These are phyloP conservation scores for Pleurotus pulmonarius DNA, from an alignment of 768 basidiomycete genomes.

Conservation along the genomic window DNA sequence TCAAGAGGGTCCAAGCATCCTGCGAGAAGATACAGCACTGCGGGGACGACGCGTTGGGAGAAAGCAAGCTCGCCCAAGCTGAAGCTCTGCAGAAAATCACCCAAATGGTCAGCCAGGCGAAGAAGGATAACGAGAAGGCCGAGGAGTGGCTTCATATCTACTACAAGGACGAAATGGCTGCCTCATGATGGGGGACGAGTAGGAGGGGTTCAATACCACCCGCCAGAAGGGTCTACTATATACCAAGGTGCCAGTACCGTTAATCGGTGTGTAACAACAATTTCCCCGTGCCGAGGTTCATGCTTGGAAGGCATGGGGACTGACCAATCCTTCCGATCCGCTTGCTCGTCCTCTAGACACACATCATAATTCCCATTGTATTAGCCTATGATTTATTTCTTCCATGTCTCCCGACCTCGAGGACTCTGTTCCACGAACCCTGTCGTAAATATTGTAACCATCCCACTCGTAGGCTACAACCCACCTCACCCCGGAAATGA, in stretches of 20 bases:
- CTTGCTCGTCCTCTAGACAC: neutral
- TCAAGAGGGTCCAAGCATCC: constrained; percentile 72
- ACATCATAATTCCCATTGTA: neutral
- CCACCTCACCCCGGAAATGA: too few relatives aligned
- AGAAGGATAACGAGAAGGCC: constrained; percentile 66
- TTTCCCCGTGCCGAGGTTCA: neutral
- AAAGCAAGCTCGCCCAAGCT: constrained; percentile 33
- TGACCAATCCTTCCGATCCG: neutral
- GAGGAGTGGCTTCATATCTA: constrained; percentile 51
- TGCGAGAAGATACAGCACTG: constrained; percentile 93
- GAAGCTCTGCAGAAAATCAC: constrained; percentile 60
- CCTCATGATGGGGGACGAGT: neutral
- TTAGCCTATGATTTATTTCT: neutral
- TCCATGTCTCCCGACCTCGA: too few relatives aligned
- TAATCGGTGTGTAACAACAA: neutral
- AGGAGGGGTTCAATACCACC: neutral
- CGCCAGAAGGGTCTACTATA: neutral
- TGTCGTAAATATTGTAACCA: too few relatives aligned
- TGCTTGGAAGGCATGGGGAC: neutral
- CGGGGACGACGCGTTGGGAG: constrained; percentile 62
- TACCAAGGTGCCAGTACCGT: neutral
- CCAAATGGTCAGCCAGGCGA: constrained; percentile 52
- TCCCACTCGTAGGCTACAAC: too few relatives aligned
- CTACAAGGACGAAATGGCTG: neutral
- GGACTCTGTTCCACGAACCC: too few relatives aligned